phyloP scores from a whole-genome alignment of 2,329 filamentous ascomycete species.

The Aspergillus pseudotamarii region DNA sequence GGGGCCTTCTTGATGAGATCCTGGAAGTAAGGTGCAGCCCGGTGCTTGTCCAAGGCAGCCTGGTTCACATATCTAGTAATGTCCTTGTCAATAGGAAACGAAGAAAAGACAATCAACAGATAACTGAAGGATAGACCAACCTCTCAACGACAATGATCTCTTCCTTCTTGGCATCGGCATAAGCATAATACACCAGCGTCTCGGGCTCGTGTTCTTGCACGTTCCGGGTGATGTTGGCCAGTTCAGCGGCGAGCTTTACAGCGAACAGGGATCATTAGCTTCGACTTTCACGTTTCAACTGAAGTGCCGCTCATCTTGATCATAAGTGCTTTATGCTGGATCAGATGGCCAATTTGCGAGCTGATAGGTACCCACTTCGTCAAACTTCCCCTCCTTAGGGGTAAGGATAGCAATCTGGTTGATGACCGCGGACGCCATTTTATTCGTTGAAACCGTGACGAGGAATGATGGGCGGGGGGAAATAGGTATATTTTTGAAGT shows the following conservation, averaged over 20 bases:
- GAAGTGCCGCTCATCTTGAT: neutral
- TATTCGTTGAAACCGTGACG: neutral
- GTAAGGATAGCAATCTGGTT: constrained; percentile 2
- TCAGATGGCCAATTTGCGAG: neutral
- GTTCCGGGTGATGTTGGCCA: neutral
- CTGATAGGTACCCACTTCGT: neutral
- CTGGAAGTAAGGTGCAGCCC: neutral
- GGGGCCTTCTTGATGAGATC: neutral
- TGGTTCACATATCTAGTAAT: neutral
- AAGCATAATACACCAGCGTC: neutral
- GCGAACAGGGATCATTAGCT: neutral
- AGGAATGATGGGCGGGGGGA: neutral
- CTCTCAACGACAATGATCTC: constrained; percentile 2
- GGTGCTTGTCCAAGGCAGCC: constrained; percentile 1
- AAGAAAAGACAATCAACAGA: too few relatives aligned
- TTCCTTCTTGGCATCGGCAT: neutral
- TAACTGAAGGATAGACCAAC: neutral
- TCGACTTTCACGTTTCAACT: neutral
- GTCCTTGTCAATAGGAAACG: neutral
- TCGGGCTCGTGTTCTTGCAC: constrained; percentile 2
- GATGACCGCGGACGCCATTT: neutral
- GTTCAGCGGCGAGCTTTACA: neutral
- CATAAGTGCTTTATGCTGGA: neutral
- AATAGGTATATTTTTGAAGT: neutral
- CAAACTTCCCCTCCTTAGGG: neutral